Evolutionary conservation across 768 basidiomycete genomes (phyloP), one percentile per base, ranked within the genome.

Genomic region (Tulasnella sp.): DNA sequence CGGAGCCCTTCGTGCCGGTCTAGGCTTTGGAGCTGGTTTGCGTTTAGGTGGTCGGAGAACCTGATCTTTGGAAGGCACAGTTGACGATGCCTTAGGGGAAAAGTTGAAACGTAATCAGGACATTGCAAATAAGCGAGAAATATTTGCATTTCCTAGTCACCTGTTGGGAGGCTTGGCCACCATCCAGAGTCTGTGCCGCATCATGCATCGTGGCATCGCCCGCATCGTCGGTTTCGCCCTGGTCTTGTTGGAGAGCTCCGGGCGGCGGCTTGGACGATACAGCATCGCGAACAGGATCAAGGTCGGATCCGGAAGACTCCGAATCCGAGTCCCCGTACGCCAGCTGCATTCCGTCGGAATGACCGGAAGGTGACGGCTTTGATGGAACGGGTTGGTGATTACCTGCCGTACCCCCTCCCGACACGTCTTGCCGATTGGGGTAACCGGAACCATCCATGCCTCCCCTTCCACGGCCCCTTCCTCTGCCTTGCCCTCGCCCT

Each of bases 1-100:
- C 0, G 91, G 91, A 85, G 93, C 94, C 75, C 86, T 72, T 24
- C 28, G 80, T 54, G n/a, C 18, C 44, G 37, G n/a, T 58, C 40
- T 81, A 41, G 80, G 72, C 76, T 81, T 88, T 7, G 89, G 87
- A 16, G 88, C 88, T 80, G 86, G 88, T 83, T 87, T 90, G 0
- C 91, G 92, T 82, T 89, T 88, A 79, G 84, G 81, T 24, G 85
- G 81, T 31, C 14, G 79, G 3, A 74, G 72, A 34, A 28, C 18
- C 28, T 28, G 31, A 44, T 7, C 20, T 3, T n/a, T 60, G 3
- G 74, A 42, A 1, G 40, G 64, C 12, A 11, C 46, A 2, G 40
- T 41, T 34, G 73, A 14, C 40, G 11, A 22, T 6, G n/a, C 3
- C n/a, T 75, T 20, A 7, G 5, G 12, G 44, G 44, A 75, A 75